These are phyloP conservation scores for Boletus coccyginus DNA, from an alignment of 768 basidiomycete species.

Conservation along the genomic window DNA sequence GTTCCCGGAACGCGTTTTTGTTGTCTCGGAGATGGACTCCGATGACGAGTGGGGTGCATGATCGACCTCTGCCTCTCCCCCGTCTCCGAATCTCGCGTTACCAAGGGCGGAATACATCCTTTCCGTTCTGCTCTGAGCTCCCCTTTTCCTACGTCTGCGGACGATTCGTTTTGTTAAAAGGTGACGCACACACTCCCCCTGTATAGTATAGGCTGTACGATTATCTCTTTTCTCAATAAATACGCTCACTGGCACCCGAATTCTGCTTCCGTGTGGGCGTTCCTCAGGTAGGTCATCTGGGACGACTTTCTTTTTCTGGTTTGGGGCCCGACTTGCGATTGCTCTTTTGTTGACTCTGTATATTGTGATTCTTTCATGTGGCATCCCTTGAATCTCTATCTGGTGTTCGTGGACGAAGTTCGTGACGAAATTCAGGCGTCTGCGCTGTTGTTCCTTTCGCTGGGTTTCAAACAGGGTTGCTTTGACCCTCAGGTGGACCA, in stretches of 20 bases:
- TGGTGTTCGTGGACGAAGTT: too few species aligned
- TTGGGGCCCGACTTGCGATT: neutral
- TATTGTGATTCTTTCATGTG: neutral
- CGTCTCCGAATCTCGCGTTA: neutral
- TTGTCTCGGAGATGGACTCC: slow-evolving; percentile 8
- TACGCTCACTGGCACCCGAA: too few species aligned
- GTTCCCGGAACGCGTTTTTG: slow-evolving; percentile 45
- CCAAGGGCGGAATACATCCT: neutral
- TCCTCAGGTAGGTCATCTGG: too few species aligned
- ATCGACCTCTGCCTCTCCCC: neutral
- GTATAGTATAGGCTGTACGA: too few species aligned
- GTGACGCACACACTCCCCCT: too few species aligned
- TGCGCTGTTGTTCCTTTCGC: too few species aligned
- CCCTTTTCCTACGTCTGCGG: neutral
- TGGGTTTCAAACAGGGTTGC: neutral
- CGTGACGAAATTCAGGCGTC: too few species aligned
- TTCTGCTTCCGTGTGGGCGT: too few species aligned
- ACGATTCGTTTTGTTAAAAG: too few species aligned
- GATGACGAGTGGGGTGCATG: slow-evolving; percentile 25
- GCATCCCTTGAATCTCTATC: too few species aligned
- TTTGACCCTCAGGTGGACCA: neutral
- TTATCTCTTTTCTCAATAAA: too few species aligned
- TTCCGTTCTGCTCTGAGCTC: neutral
- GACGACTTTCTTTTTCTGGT: too few species aligned
- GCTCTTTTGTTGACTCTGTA: neutral